phyloP scores from a whole-genome alignment of 2,329 filamentous ascomycete species.

The Microsporum ferrugineum region DNA sequence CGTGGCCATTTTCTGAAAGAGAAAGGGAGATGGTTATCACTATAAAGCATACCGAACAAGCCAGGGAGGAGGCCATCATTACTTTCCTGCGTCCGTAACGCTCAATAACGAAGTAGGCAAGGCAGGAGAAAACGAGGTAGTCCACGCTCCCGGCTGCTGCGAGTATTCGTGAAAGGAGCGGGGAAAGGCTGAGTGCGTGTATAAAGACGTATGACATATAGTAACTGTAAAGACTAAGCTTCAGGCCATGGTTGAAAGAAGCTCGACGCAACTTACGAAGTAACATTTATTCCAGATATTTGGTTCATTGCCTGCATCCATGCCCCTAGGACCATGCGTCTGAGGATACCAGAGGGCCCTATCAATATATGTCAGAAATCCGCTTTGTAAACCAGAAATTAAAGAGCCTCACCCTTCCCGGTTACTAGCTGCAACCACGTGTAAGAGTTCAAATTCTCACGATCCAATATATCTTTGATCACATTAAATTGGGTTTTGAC shows the following conservation, averaged over 20 bases:
- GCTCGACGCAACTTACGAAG: constrained; percentile 11
- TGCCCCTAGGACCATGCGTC: constrained; percentile 37
- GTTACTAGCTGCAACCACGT: constrained; percentile 37
- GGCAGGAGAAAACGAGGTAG: constrained; percentile 36
- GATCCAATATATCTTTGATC: constrained; percentile 31
- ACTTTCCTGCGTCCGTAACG: constrained; percentile 38
- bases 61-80: constrained; percentile 40
- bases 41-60: constrained; percentile 40
- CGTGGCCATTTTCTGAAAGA: constrained; percentile 29
- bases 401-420: constrained; percentile 21
- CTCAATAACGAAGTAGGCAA: constrained; percentile 39
- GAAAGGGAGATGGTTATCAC: constrained; percentile 38
- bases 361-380: constrained; percentile 31
- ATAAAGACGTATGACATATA: constrained; percentile 35
- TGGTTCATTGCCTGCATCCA: constrained; percentile 33
- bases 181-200: constrained; percentile 30
- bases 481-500: constrained; percentile 25
- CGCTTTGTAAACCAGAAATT: constrained; percentile 14
- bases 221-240: constrained; percentile 16
- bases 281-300: constrained; percentile 30
- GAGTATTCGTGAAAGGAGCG: constrained; percentile 32
- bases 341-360: constrained; percentile 28
- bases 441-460: constrained; percentile 36
- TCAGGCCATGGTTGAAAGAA: neutral
- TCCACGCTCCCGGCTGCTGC: constrained; percentile 38